These are phyloP conservation scores for Beta lomatogona DNA, from an alignment of 179 eudicot genomes.

Conservation along the genomic window DNA sequence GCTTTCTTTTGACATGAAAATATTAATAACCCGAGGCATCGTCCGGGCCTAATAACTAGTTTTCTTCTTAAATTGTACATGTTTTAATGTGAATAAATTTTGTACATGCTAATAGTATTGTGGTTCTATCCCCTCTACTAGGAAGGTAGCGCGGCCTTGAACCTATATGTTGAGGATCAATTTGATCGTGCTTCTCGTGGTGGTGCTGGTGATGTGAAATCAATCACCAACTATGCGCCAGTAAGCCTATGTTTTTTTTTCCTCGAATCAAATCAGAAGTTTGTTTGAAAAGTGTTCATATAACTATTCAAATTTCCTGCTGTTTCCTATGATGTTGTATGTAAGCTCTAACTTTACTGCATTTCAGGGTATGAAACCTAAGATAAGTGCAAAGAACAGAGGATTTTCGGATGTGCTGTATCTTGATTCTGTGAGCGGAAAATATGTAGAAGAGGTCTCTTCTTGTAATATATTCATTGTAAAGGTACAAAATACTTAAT, in stretches of 20 bases:
- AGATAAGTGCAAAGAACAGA: conserved; percentile 32
- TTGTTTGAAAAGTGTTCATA: too few species aligned
- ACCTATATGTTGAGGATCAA: conserved; percentile 69
- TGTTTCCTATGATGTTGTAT: background rate
- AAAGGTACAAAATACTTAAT: conserved; percentile 23
- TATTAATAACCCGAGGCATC: too few species aligned
- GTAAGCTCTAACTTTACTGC: background rate
- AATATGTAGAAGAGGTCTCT: conserved; percentile 45
- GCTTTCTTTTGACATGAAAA: too few species aligned
- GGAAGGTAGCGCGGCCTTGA: conserved; percentile 70
- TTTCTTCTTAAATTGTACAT: background rate
- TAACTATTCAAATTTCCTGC: background rate
- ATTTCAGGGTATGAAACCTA: conserved; percentile 33
- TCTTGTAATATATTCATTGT: conserved; percentile 40
- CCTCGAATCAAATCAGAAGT: too few species aligned
- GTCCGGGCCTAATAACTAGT: too few species aligned
- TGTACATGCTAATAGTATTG: background rate
- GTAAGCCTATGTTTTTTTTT: conserved; percentile 31
- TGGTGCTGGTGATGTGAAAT: conserved; percentile 82
- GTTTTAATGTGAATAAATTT: too few species aligned
- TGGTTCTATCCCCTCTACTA: conserved; percentile 13
- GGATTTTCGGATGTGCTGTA: conserved; percentile 45
- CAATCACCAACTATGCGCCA: conserved; percentile 79
- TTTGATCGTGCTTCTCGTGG: conserved; percentile 78
- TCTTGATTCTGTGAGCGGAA: conserved; percentile 38